Evolutionary conservation across 2,329 filamentous ascomycete genomes (phyloP).

Genomic region (Sclerotinia trifoliorum): DNA sequence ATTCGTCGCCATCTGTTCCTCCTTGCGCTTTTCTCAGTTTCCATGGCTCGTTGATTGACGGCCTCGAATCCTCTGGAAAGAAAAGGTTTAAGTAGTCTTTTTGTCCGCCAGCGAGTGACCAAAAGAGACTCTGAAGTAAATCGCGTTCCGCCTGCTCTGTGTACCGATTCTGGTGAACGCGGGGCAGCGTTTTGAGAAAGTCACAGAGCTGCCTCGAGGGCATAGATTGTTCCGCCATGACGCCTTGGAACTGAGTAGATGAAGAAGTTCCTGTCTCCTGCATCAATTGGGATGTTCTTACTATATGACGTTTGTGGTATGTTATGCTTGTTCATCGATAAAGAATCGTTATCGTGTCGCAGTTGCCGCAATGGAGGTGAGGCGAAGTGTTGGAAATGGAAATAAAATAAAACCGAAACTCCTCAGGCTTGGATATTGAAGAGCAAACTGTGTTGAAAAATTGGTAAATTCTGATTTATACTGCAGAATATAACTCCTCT

Average conservation of each 20-base stretch:
- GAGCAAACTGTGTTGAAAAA: neutral
- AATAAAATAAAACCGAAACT: neutral
- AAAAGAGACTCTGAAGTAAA: conserved; percentile 79
- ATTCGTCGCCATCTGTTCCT: conserved; percentile 90
- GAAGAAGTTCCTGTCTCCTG: neutral
- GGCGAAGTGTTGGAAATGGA: neutral
- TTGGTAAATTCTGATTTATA: neutral
- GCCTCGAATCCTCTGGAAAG: conserved; percentile 70
- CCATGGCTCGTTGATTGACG: conserved; percentile 54
- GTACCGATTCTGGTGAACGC: conserved; percentile 72
- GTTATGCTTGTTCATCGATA: conserved; percentile 19
- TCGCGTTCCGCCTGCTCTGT: conserved; percentile 66
- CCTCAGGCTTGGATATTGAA: no score
- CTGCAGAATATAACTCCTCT: neutral
- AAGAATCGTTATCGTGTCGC: conserved; percentile 23
- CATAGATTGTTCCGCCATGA: conserved; percentile 24
- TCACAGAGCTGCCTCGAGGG: conserved; percentile 74
- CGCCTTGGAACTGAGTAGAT: neutral
- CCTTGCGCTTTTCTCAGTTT: conserved; percentile 86
- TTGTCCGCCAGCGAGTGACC: conserved; percentile 75
- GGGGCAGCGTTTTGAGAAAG: conserved; percentile 75
- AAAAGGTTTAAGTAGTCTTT: conserved; percentile 73
- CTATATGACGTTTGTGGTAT: neutral
- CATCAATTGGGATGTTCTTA: neutral
- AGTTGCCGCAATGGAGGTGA: conserved; percentile 1